Base-by-base conservation (phyloP, 192 early-diverging fungal species). In the Podila horticola region DNA sequence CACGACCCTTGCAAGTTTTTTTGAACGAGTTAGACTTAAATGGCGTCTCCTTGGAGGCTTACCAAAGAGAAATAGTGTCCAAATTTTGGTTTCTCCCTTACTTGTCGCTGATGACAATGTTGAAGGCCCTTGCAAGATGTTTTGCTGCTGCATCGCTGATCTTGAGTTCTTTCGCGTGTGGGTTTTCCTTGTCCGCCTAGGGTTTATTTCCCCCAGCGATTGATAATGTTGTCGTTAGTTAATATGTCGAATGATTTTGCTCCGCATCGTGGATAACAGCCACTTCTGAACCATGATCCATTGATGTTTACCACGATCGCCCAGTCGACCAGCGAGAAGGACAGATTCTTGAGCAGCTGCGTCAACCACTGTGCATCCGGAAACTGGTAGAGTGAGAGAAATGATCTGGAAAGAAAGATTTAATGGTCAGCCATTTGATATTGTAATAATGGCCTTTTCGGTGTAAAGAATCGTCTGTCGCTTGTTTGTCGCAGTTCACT, bases 21-120 rank as follows among this genome's bases (percentile, higher is more conserved):
- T 24, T 8, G 13, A 30, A 55, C 26, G 11, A 64, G 24, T 58
- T 28, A 13, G 11, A 6, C 11, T 10, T 36, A 29, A 22, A 61
- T 22, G 22, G 17, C 2, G 17, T 11, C 22, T 45, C 34, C 8
- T 19, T 22, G 22, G 41, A 45, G 12, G 15, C 34, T 5, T 48
- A 0, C 22, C 20, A 19, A 20, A n/a, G 22, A 9, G 5, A 0
- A 10, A 2, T 19, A 24, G 19, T 36, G 8, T 2, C 19, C 7
- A 41, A 5, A 20, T 10, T 10, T 12, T n/a, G 7, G 49, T 22
- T 34, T 58, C 19, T n/a, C 33, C 2, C 36, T 33, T 79, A 83
- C 83, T 79, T 81, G 70, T 88, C 87, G 8, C 74, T 79, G 6
- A 86, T 67, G 45, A 84, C 82, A 13, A 84, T 82, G 38, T 84